phyloP scores from a whole-genome alignment of 495 filamentous ascomycete species.

The Glarea lozoyensis region DNA sequence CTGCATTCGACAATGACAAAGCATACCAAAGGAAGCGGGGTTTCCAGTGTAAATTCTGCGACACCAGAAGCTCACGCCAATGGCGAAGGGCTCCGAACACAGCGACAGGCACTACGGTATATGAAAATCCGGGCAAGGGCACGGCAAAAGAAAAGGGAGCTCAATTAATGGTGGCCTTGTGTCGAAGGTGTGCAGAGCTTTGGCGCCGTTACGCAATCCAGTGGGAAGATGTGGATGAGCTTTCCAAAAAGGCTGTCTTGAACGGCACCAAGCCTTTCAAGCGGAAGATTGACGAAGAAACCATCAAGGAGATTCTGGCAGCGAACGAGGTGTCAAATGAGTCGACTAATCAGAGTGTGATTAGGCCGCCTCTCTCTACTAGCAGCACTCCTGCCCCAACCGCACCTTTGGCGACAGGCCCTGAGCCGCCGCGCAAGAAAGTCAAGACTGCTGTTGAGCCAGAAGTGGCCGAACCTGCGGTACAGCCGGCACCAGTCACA shows the following conservation, averaged over 20 bases:
- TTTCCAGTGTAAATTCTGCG: conserved; percentile 95
- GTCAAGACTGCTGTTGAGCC: conserved; percentile 29
- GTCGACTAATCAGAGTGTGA: neutral
- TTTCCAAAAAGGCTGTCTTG: conserved; percentile 78
- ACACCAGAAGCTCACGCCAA: conserved; percentile 66
- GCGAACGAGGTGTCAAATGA: conserved; percentile 40
- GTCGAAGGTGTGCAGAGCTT: conserved; percentile 77
- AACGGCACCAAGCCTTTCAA: conserved; percentile 81
- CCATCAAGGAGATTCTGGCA: conserved; percentile 64
- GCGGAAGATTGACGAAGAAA: conserved; percentile 81
- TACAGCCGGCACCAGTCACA: conserved; percentile 1
- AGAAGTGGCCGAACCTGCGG: conserved; percentile 25
- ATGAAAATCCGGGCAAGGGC: conserved; percentile 58
- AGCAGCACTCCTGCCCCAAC: conserved; percentile 19
- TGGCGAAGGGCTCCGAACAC: conserved; percentile 85
- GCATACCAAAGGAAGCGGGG: conserved; percentile 65
- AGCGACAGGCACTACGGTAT: conserved; percentile 58
- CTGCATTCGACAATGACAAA: conserved; percentile 89
- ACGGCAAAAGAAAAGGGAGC: conserved; percentile 61
- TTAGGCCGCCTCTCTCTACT: conserved; percentile 7
- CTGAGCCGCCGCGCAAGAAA: conserved; percentile 48
- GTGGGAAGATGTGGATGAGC: conserved; percentile 91
- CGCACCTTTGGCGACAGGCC: conserved; percentile 2
- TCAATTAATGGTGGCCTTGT: conserved; percentile 76
- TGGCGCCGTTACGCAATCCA: conserved; percentile 95